Base-by-base conservation (phyloP, 306 rosid genomes). In the Ormosia semicastrata region DNA sequence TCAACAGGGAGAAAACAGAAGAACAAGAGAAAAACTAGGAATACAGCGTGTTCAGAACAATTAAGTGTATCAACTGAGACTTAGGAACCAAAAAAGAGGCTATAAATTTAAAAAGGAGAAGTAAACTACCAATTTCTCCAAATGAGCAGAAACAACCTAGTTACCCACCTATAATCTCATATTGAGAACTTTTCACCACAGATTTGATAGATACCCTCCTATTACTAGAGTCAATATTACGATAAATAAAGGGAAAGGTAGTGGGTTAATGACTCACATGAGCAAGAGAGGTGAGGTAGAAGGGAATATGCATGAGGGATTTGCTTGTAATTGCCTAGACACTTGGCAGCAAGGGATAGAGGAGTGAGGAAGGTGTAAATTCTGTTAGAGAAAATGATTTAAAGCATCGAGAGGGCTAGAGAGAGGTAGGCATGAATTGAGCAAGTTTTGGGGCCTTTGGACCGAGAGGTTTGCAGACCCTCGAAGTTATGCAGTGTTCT, bases 391-490 rank as follows among this genome's bases (percentile, higher is more conserved):
- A 24, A 24, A n/a, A n/a, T n/a, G n/a, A n/a, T n/a, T n/a, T n/a
- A n/a, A n/a, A n/a, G n/a, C n/a, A n/a, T n/a, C n/a, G n/a, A n/a
- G 18, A 41, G 49, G n/a, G 29, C 33, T 41, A 44, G 60, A 40
- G 59, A 46, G 40, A 44, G 29, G 71, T 59, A 39, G 54, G 72
- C 6, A 15, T 57, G 71, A 44, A 81, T 12, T 72, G 58, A 9
- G 30, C 2, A 50, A 30, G 30, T 24, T 79, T 59, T 24, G 65
- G 24, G 47, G 49, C 37, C 17, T 62, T 59, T 49, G 63, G 37
- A 46, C 44, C 18, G 65, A 56, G 73, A 71, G 72, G 60, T 8
- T 43, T 13, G 57, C 65, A 62, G 54, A 46, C 39, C 79, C 79
- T 39, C 6, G n/a, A 71, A 72, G 40, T 13, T 81, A 54, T 60